Evolutionary conservation across 805 yeast species (phyloP).

Genomic region (Candida ipomoeae): DNA sequence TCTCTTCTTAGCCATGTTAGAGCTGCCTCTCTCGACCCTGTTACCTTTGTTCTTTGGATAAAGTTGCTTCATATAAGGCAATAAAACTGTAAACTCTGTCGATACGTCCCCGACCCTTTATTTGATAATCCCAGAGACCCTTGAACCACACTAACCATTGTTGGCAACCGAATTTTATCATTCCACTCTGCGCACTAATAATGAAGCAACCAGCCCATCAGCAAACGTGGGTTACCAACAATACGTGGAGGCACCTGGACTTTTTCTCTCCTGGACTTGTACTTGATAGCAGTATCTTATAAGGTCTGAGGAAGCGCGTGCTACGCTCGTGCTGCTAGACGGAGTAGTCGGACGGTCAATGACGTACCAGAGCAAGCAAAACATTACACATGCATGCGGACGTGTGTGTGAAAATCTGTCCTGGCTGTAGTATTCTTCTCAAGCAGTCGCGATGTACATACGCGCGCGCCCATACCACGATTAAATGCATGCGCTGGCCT

Average conservation of each 20-base stretch:
- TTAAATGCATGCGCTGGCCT: constrained; percentile 4
- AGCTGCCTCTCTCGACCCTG: background rate
- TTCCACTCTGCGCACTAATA: constrained; percentile 1
- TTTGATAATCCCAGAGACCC: background rate
- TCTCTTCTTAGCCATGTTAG: background rate
- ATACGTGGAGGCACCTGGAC: background rate
- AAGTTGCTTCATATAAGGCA: background rate
- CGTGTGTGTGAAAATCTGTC: constrained; percentile 5
- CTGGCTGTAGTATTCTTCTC: constrained; percentile 6
- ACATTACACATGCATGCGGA: constrained; percentile 4
- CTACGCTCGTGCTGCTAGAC: background rate
- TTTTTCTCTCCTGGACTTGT: background rate
- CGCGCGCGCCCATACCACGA: constrained; percentile 1
- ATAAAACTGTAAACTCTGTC: background rate
- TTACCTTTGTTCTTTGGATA: background rate
- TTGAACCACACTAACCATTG: background rate
- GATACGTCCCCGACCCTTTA: background rate
- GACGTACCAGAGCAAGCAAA: constrained; percentile 4
- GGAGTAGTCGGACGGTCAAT: background rate
- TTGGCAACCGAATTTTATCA: background rate
- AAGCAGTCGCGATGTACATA: constrained; percentile 2
- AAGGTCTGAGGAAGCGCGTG: background rate
- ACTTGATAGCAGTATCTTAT: background rate
- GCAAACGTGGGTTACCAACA: background rate
- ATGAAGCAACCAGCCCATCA: background rate